A percentile compares a stretch with the other conserved stretches of the same genome.
Evolutionary conservation across 1,284 basidiomycete species (phyloP).

Genomic region (Abortiporus biennis): DNA sequence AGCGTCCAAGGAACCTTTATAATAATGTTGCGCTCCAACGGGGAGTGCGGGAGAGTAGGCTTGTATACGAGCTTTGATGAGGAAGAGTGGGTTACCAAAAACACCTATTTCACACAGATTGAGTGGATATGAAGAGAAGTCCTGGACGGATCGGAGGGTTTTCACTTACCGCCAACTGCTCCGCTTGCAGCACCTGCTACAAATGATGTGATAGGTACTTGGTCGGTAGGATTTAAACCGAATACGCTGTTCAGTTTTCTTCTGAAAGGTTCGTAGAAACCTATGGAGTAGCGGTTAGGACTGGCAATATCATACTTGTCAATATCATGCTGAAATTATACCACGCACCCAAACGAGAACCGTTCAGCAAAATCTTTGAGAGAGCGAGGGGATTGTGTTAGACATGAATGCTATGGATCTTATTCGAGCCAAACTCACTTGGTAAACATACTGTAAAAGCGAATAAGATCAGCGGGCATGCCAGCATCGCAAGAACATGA

Average conservation of each 20-base stretch:
- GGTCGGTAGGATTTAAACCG: conserved; percentile 60
- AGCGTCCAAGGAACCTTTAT: conserved; percentile 81
- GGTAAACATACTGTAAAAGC: conserved; percentile 76
- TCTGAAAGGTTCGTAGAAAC: conserved; percentile 94
- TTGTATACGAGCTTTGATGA: conserved; percentile 98
- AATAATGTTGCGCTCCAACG: conserved; percentile 90
- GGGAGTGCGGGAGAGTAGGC: conserved; percentile 93
- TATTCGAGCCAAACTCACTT: conserved; percentile 41
- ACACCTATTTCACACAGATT: conserved; percentile 44
- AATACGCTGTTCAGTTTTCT: conserved; percentile 62
- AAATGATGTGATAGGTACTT: conserved; percentile 70
- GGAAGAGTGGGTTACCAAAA: conserved; percentile 91
- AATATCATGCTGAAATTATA: neutral
- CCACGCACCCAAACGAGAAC: conserved; percentile 79
- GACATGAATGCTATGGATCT: neutral
- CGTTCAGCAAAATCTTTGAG: conserved; percentile 83
- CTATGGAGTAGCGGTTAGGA: conserved; percentile 32
- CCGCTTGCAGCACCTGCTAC: conserved; percentile 87
- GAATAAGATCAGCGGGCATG: too few relatives aligned
- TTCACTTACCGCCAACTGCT: conserved; percentile 73
- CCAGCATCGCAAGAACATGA: too few relatives aligned
- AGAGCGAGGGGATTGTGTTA: neutral
- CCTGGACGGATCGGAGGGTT: neutral
- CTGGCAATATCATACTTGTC: conserved; percentile 1
- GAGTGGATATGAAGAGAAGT: neutral